Evolutionary conservation across 78 protist species (phyloP), one percentile per base, ranked within the genome.

Genomic region (Ministeria vibrans): DNA sequence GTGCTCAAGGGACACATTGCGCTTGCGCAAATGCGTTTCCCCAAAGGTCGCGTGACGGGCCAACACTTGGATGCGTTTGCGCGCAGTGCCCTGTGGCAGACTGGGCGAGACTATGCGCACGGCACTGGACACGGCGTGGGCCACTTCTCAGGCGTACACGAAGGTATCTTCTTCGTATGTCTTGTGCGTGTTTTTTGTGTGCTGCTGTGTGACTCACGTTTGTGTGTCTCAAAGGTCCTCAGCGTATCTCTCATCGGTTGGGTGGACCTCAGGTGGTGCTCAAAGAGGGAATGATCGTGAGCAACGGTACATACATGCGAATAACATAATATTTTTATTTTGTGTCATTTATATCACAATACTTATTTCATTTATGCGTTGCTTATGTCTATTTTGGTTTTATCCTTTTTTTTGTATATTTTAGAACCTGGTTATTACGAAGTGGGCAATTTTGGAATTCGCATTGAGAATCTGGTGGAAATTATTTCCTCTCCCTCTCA

Each of bases 71-170:
- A 94, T 46, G 70, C 78, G 25, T 20, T 91, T 3, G 94, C 95
- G 0, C 66, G 95, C 30, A 45, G 41, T 44, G 30, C 66, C 28
- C 83, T 94, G 41, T 91, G 97, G 97, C 38, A 55, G 42, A 75
- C 39, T 22, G 97, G 97, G 3, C 72, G 90, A 36, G 93, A 91
- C 86, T 94, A 83, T 70, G 75, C 84, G 9, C 99, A 96, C 66
- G 99, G 99, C 13, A 93, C 98, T 0, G 97, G 98, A 34, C 99
- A 96, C 76, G 99, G 99, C 49, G 99, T 96, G 23, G 99, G 99
- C 0, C 76, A 93, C 2, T 91, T 70, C 83, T 75, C 95, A 28
- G 83, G 80, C 74, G 99, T 96, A 39, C 99, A 96, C 81, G 99
- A 96, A 68, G 99, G 91, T 36, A 80, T 80, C 39, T 41, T 1